Evolutionary conservation across 345 rosid genomes (phyloP), one percentile per base, ranked within the genome.

Genomic region (Linum lewisii): DNA sequence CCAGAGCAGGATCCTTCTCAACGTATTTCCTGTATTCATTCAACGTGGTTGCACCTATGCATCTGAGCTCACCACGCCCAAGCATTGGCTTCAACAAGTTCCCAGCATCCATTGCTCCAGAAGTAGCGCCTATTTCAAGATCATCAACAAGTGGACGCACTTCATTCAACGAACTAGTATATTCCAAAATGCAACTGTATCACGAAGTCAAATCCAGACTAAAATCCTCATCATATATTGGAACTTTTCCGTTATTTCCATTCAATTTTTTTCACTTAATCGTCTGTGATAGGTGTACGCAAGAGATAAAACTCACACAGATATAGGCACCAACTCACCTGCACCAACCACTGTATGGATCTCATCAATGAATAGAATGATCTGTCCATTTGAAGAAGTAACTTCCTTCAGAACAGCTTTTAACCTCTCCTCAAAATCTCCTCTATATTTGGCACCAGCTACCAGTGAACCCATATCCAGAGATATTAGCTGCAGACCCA

Each of bases 31-130:
- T 81, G 75, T 93, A 89, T 62, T 93, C 87, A 2, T 82, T 83
- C 74, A 93, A 66, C 18, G 99, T 87, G 34, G 95, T 93, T 58
- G 99, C 97, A 64, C 99, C 97, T 14, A 93, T 89, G 69, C 98
- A 86, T 50, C 81, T 73, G 24, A 92, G 86, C 74, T 88, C 97
- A 65, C 98, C 91, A 22, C 89, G 83, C 51, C 97, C 98, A 32
- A 86, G 85, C 95, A 92, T 86, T 50, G 97, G 94, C 68, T 92
- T 88, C 76, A 92, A 67, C 68, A 92, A 73, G 76, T 92, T 92
- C 62, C 96, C 93, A 51, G 96, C 98, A 74, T 88, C 98, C 96
- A 92, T 81, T 55, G 89, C 91, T 36, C 95, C 95, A 77, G 74
- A 69, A 16, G 74, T 75, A 60, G 83, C 84, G 64, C 98, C 98